These are phyloP conservation scores for Mayamaea pseudoterrestris DNA, from an alignment of 108 stramenopile genomes.

Conservation along the genomic window DNA sequence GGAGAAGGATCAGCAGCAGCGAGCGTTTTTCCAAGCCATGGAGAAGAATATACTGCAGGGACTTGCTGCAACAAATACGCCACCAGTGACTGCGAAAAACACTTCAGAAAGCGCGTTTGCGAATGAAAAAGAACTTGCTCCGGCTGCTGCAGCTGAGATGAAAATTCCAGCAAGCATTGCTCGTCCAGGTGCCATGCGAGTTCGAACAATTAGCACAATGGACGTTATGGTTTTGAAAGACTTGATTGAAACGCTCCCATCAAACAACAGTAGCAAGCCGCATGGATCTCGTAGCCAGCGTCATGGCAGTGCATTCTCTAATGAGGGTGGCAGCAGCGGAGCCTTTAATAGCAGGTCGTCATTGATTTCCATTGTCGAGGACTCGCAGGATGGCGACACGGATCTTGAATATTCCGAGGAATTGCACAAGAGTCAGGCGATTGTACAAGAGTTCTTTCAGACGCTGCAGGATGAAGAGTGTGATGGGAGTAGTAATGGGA, in stretches of 20 bases:
- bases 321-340: too few relatives aligned
- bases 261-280: conserved; percentile 2
- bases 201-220: conserved; percentile 58
- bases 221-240: conserved; percentile 34
- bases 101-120: too few relatives aligned
- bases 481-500: too few relatives aligned
- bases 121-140: not conserved
- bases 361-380: too few relatives aligned
- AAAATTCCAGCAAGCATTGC: not conserved
- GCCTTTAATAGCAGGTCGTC: too few relatives aligned
- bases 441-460: too few relatives aligned
- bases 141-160: not conserved
- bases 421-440: too few relatives aligned
- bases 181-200: conserved; percentile 3
- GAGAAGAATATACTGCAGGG: conserved; percentile 66
- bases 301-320: not conserved
- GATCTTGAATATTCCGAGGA: too few relatives aligned
- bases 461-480: too few relatives aligned
- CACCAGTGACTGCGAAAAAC: not conserved
- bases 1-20: conserved; percentile 56
- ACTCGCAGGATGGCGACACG: too few relatives aligned
- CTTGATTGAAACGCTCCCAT: conserved; percentile 28
- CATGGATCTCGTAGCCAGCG: not conserved
- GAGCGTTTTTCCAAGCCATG: conserved; percentile 83
- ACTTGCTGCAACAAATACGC: conserved; percentile 11